Evolutionary conservation across 345 rosid species (phyloP), one percentile per base, ranked within the genome.

Genomic region (Populus tremula): DNA sequence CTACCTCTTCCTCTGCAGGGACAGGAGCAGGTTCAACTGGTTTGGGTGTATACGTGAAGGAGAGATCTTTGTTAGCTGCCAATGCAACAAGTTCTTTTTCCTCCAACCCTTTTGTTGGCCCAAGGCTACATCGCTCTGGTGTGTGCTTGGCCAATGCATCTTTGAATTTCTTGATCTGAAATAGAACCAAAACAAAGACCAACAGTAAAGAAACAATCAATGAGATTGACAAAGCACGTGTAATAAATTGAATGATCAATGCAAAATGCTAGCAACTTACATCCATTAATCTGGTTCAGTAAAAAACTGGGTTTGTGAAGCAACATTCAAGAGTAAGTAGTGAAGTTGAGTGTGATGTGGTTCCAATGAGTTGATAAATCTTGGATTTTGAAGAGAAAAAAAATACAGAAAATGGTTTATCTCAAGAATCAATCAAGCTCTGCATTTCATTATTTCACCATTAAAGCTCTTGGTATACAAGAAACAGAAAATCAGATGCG

Each of bases 41-140:
- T 79, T 85, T 90, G 11, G 90, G 90, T 27, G 86, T 84, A 89
- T 86, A 88, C 68, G 77, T 88, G 83, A 96, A 96, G 88, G 86
- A 84, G 8, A 96, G 91, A 39, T 92, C 98, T 84, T 78, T 93
- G 84, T 96, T 93, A 23, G 96, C 91, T 66, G 97, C 87, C 77
- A 96, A 87, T 2, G 96, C 99, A 73, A 87, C 70, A 2, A 96
- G 96, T 86, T 96, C 99, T 84, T 90, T 91, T 81, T 93, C 96
- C 82, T 96, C 98, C 67, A 96, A 84, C 38, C 99, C 99, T 82
- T 90, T 91, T 18, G 92, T 80, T 1, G 93, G 96, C 18, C 88
- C 89, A 0, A 96, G 89, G 87, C 98, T 91, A 84, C 96, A 92
- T 43, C 96, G 79, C 27, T 91, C 96, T 0, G 96, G 91, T 1